Conservation (phyloP, 2,329 filamentous ascomycete genomes). For the Trichoderma asperellum region DNA sequence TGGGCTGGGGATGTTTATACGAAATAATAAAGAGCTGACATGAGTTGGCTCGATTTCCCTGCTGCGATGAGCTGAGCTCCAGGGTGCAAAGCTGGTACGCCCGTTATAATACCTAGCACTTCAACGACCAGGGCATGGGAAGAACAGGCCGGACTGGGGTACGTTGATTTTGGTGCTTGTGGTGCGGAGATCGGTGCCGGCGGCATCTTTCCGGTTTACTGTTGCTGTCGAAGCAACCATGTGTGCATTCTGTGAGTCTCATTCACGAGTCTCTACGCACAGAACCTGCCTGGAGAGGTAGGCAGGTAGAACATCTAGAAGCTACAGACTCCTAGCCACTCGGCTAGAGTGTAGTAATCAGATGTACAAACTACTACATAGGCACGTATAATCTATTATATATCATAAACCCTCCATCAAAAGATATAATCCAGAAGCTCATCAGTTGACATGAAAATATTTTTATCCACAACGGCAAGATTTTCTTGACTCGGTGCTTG, state of each 20-base stretch:
- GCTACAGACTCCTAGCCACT: not conserved
- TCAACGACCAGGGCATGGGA: not conserved
- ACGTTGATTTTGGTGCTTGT: not conserved
- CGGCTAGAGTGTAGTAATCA: not conserved
- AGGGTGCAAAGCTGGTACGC: not conserved
- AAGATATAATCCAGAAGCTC: slow-evolving; percentile 14
- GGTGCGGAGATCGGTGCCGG: not conserved
- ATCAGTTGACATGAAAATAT: slow-evolving; percentile 32
- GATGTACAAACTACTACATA: not conserved
- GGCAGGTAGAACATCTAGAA: not conserved
- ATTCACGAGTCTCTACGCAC: not conserved
- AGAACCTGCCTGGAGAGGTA: too few relatives aligned
- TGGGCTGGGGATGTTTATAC: not conserved
- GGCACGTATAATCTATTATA: not conserved
- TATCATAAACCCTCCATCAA: not conserved
- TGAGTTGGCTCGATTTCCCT: not conserved
- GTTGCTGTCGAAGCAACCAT: not conserved
- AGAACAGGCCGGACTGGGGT: not conserved
- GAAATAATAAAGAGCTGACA: not conserved
- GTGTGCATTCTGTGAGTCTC: not conserved
- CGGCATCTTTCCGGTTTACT: not conserved
- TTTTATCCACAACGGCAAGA: slow-evolving; percentile 40
- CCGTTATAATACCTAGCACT: not conserved
- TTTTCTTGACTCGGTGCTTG: slow-evolving; percentile 78
- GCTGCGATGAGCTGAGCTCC: not conserved